Evolutionary conservation across 2,329 filamentous ascomycete species (phyloP).

Genomic region (Epichloe baconii): DNA sequence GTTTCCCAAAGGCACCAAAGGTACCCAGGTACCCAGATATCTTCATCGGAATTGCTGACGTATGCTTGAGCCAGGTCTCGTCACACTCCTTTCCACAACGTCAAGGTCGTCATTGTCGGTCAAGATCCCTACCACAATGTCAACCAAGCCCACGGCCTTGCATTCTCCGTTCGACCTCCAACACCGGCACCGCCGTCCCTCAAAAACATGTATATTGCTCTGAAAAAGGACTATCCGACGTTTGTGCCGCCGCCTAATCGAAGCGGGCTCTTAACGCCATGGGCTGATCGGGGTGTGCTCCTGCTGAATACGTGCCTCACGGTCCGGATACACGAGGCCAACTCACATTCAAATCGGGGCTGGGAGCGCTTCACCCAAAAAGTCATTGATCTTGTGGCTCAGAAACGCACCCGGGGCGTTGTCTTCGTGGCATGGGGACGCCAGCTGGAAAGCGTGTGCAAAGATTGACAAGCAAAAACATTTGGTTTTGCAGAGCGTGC

Average conservation of each 20-base stretch:
- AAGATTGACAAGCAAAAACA: conserved; percentile 60
- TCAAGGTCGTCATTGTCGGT: conserved; percentile 87
- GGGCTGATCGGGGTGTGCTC: conserved; percentile 86
- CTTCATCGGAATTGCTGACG: neutral
- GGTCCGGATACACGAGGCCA: conserved; percentile 77
- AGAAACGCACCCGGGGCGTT: conserved; percentile 64
- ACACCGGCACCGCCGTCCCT: conserved; percentile 81
- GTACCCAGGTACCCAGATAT: neutral
- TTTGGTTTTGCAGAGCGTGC: conserved; percentile 72
- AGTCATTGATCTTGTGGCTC: conserved; percentile 76
- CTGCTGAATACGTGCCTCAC: conserved; percentile 93
- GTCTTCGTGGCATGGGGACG: conserved; percentile 88
- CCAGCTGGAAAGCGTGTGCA: conserved; percentile 70
- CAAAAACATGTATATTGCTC: conserved; percentile 81
- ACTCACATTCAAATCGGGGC: conserved; percentile 71
- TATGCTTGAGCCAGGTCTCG: conserved; percentile 19
- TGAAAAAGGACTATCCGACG: conserved; percentile 76
- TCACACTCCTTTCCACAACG: conserved; percentile 74
- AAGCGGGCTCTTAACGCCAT: conserved; percentile 74
- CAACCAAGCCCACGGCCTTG: conserved; percentile 92
- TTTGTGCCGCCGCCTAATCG: conserved; percentile 66
- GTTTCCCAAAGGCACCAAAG: neutral
- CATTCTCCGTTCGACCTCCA: conserved; percentile 86
- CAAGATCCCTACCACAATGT: conserved; percentile 96
- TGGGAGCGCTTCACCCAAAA: conserved; percentile 93